Evolutionary conservation across 306 rosid genomes (phyloP), one percentile per base, ranked within the genome.

Genomic region (Fagus crenata): DNA sequence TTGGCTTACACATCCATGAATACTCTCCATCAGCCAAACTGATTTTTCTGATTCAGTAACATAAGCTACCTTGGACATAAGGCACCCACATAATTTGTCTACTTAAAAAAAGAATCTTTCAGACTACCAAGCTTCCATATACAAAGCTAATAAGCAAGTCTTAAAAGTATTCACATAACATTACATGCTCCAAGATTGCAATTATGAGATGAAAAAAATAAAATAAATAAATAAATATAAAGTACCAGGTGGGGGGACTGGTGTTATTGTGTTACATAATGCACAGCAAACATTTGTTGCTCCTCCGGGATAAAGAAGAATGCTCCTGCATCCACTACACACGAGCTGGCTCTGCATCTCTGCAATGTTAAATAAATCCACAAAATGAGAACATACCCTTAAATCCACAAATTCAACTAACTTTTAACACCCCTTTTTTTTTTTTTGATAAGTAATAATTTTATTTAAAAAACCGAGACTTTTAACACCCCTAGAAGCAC

Each of bases 281-380:
- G 96, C 98, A 81, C 99, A 96, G 75, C 99, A 92, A 73, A 96
- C 97, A 85, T 92, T 92, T 56, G 98, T 79, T 55, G 99, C 96
- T 81, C 98, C 99, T 86, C 96, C 88, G 37, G 97, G 98, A 80
- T 92, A 96, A 60, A 96, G 96, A 85, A 96, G 89, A 56, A 86
- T 73, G 85, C 86, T 96, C 88, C 99, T 87, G 83, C 98, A 96
- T 75, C 99, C 98, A 74, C 77, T 89, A 84, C 99, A 96, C 83
- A 92, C 93, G 78, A 96, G 84, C 87, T 92, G 99, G 84, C 91
- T 93, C 93, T 92, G 99, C 99, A 96, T 96, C 77, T 75, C 99
- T 95, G 87, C 86, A 80, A 79, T 32, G 58, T 78, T 53, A 83
- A 86, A 85, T 32, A 56, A 53, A 37, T 54, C 5, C 18, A 40